Conservation (phyloP, 2,329 filamentous ascomycete species). For the Alternaria triticina region DNA sequence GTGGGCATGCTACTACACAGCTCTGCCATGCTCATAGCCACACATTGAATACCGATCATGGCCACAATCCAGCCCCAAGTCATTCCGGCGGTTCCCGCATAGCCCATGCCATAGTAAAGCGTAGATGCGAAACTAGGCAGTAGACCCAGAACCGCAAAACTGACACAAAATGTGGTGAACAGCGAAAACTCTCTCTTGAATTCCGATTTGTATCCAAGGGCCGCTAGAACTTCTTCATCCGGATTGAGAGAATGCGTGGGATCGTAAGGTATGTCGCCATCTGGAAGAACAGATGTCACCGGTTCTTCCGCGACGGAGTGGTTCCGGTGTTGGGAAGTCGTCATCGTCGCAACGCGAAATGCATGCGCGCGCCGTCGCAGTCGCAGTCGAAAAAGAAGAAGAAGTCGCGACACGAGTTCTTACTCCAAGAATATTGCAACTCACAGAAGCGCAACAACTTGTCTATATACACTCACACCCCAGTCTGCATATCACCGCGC, state of each 20-base stretch:
- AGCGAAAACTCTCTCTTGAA: conserved; percentile 75
- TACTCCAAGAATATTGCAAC: not conserved
- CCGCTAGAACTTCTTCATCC: conserved; percentile 67
- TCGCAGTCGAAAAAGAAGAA: not conserved
- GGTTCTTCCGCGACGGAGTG: conserved; percentile 55
- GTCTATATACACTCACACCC: conserved; percentile 1
- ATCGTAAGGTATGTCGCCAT: conserved; percentile 58
- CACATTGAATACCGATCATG: conserved; percentile 74
- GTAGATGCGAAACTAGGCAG: conserved; percentile 75
- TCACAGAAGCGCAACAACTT: not conserved
- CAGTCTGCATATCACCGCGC: not conserved
- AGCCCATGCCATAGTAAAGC: conserved; percentile 71
- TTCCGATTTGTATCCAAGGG: conserved; percentile 68
- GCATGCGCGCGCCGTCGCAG: conserved; percentile 1
- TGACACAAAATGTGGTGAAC: conserved; percentile 77
- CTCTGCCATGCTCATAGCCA: conserved; percentile 71
- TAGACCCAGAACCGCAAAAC: conserved; percentile 74
- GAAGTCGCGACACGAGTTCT: not conserved
- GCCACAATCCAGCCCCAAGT: conserved; percentile 79
- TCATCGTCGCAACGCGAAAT: conserved; percentile 5
- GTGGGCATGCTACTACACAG: conserved; percentile 77
- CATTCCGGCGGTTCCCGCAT: conserved; percentile 58
- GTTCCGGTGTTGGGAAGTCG: conserved; percentile 14
- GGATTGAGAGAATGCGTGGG: conserved; percentile 53
- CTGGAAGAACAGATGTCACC: conserved; percentile 60